Conservation (phyloP, 345 rosid genomes). For the Gossypium arboreum region DNA sequence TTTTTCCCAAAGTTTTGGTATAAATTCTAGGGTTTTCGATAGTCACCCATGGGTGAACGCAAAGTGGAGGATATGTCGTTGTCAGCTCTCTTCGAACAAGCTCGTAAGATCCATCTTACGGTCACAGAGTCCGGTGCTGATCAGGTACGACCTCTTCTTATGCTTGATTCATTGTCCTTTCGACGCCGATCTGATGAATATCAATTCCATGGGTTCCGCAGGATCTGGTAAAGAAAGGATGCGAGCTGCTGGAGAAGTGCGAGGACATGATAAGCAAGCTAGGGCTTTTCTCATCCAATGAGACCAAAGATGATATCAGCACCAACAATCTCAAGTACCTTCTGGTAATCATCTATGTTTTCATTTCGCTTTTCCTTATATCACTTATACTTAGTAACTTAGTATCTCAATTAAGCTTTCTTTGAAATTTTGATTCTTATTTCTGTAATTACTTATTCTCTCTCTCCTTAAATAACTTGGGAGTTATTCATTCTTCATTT, state of each 20-base stretch:
- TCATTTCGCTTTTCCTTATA: neutral
- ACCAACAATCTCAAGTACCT: slow-evolving; percentile 76
- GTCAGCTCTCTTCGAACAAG: slow-evolving; percentile 67
- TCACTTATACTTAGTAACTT: neutral
- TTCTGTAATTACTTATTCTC: neutral
- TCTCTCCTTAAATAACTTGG: neutral
- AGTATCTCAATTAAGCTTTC: neutral
- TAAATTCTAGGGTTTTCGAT: slow-evolving; percentile 10
- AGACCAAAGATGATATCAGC: slow-evolving; percentile 85
- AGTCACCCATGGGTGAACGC: slow-evolving; percentile 36
- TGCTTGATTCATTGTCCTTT: slow-evolving; percentile 4
- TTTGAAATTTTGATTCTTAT: neutral
- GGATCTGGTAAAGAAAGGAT: slow-evolving; percentile 70
- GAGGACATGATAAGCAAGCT: slow-evolving; percentile 81
- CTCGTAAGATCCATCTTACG: slow-evolving; percentile 59
- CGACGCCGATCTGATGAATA: neutral
- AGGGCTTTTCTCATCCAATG: slow-evolving; percentile 78
- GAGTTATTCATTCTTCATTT: neutral
- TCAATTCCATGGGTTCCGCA: slow-evolving; percentile 17
- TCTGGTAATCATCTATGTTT: slow-evolving; percentile 42
- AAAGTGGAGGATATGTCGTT: slow-evolving; percentile 64
- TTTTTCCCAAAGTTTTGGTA: neutral
- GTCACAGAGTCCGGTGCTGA: slow-evolving; percentile 57
- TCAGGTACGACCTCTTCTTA: slow-evolving; percentile 39
- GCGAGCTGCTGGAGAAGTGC: slow-evolving; percentile 60